A percentile compares a stretch with the other conserved stretches of the same genome.
Conservation (phyloP, 2,329 filamentous ascomycete species). For the Zymoseptoria tritici region DNA sequence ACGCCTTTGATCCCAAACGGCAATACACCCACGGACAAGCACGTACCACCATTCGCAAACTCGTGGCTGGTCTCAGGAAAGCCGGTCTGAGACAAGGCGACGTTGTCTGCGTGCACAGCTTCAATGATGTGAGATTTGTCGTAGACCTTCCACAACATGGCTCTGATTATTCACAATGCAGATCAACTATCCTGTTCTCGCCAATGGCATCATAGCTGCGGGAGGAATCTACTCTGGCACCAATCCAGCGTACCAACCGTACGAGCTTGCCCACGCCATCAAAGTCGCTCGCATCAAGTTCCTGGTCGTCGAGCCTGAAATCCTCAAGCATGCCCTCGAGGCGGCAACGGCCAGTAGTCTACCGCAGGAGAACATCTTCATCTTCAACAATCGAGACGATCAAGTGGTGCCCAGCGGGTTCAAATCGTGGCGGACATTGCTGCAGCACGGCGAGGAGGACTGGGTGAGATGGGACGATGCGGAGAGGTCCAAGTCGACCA, state of each 20-base stretch:
- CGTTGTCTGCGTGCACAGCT: constrained; percentile 44
- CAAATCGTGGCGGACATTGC: too few species aligned
- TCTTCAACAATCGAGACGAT: too few species aligned
- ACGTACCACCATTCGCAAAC: constrained; percentile 36
- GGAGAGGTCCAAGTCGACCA: too few species aligned
- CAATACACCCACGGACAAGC: constrained; percentile 41
- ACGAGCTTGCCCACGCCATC: constrained; percentile 28
- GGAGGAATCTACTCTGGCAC: constrained; percentile 30
- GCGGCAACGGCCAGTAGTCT: constrained; percentile 33
- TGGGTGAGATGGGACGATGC: too few species aligned
- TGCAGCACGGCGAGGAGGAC: too few species aligned
- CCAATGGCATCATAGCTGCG: constrained; percentile 23
- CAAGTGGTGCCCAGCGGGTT: too few species aligned
- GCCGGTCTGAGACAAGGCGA: constrained; percentile 45
- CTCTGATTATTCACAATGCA: neutral
- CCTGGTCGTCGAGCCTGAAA: constrained; percentile 27
- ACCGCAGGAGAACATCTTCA: constrained; percentile 33
- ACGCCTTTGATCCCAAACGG: constrained; percentile 32
- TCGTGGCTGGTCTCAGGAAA: constrained; percentile 45
- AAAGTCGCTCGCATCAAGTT: constrained; percentile 24
- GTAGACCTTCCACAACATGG: neutral
- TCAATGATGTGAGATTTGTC: constrained; percentile 33
- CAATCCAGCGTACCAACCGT: constrained; percentile 29
- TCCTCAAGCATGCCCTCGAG: constrained; percentile 28
- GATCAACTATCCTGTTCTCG: constrained; percentile 20